Base-by-base conservation (phyloP, 441 rosid species). In the Oxalis stricta region DNA sequence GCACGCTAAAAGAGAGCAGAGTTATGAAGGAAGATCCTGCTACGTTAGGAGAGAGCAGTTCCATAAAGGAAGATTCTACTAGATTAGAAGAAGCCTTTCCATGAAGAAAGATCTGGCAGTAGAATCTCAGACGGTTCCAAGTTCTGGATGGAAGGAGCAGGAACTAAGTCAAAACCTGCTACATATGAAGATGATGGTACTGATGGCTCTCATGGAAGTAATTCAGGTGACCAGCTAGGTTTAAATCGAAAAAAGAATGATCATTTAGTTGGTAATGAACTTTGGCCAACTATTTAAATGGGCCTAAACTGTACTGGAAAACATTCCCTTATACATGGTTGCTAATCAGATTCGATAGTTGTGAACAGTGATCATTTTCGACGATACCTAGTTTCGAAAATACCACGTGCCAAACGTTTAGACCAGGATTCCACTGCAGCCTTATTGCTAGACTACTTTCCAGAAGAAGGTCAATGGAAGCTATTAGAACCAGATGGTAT, bases 391-490 rank as follows among this genome's bases (percentile, higher is more conserved):
- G 56, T 72, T 39, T 60, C 83, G 10, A 71, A 79, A 57, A 40
- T 66, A 35, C 68, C 64, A 59, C 46, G 40, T 38, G 58, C 60
- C 17, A 66, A 79, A 52, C 72, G 74, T 23, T 63, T 82, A 46
- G 89, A 87, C 72, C 22, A 75, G 50, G 87, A 76, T 66, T 54
- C 79, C 29, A 82, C 94, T 19, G 61, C 88, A 33, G 75, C 92
- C 40, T 59, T 87, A 39, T 72, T 79, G 51, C 77, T 92, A 24
- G 92, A 92, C 75, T 87, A 87, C 54, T 59, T 76, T 60, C 92
- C 96, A 13, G 99, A 92, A 70, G 96, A 82, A 54, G 94, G 89
- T 52, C 75, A 82, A 48, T 87, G 96, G 96, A 84, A 72, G 68
- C 86, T 86, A 38, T 59, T 79, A 69, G 91, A 92, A 65, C 72